Evolutionary conservation across 2,329 filamentous ascomycete genomes (phyloP).

Genomic region (Leptographium galeiforme): DNA sequence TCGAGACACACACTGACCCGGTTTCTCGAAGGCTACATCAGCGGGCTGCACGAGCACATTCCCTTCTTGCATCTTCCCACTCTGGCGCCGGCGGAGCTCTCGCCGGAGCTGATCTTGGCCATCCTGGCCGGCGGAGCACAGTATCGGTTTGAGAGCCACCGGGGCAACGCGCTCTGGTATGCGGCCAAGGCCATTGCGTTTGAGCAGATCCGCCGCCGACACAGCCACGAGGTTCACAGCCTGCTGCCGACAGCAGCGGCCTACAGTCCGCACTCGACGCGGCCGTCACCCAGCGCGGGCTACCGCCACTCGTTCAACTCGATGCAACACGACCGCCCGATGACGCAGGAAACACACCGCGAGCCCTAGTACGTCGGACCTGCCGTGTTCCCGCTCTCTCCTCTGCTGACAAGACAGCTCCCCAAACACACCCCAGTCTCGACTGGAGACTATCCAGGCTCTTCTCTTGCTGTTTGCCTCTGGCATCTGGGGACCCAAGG

Average conservation of each 20-base stretch:
- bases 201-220: conserved; percentile 44
- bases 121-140: conserved; percentile 55
- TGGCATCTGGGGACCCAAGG: conserved; percentile 47
- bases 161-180: conserved; percentile 48
- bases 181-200: conserved; percentile 43
- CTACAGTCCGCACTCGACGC: conserved; percentile 46
- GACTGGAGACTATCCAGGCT: conserved; percentile 52
- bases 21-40: conserved; percentile 58
- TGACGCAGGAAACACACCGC: conserved; percentile 43
- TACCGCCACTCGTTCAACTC: conserved; percentile 47
- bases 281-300: conserved; percentile 42
- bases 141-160: conserved; percentile 48
- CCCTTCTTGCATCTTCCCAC: conserved; percentile 57
- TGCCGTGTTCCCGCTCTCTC: not conserved
- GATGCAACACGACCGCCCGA: conserved; percentile 40
- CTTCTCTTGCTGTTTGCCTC: conserved; percentile 47
- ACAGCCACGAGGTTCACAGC: conserved; percentile 43
- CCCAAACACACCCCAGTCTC: conserved; percentile 43
- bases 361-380: conserved; percentile 40
- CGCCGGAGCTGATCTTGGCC: conserved; percentile 54
- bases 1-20: conserved; percentile 55
- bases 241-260: conserved; percentile 42
- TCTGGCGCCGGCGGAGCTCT: conserved; percentile 47
- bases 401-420: conserved; percentile 24
- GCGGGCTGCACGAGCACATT: conserved; percentile 47